Evolutionary conservation across 306 rosid genomes (phyloP).

Genomic region (Cyclanthera cordifolia): DNA sequence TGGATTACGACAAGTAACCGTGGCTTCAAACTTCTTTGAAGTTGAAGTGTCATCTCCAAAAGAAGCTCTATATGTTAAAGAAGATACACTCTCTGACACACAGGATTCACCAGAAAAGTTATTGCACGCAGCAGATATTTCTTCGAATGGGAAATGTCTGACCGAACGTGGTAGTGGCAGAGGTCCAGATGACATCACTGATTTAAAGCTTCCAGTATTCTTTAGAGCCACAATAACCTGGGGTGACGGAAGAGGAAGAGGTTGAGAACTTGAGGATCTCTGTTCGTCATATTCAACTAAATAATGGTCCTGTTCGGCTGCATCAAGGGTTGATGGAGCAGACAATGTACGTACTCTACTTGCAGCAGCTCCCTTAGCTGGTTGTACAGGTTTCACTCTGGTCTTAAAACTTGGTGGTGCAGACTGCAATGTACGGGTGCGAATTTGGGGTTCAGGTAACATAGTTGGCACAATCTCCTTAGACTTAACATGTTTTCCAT

Average conservation of each 20-base stretch:
- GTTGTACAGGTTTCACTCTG: conserved; percentile 75
- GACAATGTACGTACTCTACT: conserved; percentile 63
- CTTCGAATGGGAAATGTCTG: conserved; percentile 56
- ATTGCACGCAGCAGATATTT: conserved; percentile 70
- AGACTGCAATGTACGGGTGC: conserved; percentile 55
- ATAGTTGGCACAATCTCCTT: conserved; percentile 57
- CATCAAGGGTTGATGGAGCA: conserved; percentile 90
- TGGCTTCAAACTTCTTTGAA: conserved; percentile 79
- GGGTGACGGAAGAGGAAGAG: conserved; percentile 95
- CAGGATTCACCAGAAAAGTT: conserved; percentile 71
- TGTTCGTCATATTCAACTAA: conserved; percentile 65
- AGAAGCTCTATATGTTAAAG: conserved; percentile 72
- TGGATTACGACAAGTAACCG: conserved; percentile 79
- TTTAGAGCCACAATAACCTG: conserved; percentile 39
- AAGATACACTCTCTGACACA: conserved; percentile 78
- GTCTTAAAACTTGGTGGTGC: conserved; percentile 97
- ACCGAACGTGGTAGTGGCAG: conserved; percentile 79
- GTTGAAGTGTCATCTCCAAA: conserved; percentile 76
- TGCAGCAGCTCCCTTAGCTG: conserved; percentile 28
- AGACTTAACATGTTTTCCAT: conserved; percentile 33
- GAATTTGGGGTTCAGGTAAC: conserved; percentile 50
- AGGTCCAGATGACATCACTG: conserved; percentile 56
- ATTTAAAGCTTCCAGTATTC: conserved; percentile 67
- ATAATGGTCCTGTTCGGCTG: conserved; percentile 68
- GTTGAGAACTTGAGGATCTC: conserved; percentile 55